Conservation (phyloP, 345 rosid species). For the Eutrema japonicum region DNA sequence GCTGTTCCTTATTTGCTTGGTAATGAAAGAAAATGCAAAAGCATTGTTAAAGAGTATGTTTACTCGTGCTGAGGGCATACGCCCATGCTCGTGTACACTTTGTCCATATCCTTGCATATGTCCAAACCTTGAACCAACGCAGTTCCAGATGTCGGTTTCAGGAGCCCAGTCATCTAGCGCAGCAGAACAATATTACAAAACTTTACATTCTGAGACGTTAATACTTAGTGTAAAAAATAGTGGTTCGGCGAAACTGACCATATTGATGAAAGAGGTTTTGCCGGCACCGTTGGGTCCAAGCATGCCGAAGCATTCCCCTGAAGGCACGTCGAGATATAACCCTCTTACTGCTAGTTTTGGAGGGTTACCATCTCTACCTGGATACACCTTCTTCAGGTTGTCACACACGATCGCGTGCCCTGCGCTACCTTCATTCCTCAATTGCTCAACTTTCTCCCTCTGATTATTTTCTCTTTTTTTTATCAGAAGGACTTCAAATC, state of each 20-base stretch:
- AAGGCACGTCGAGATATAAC: conserved; percentile 80
- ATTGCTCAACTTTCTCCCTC: conserved; percentile 78
- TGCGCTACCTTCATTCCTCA: conserved; percentile 57
- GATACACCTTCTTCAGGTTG: conserved; percentile 77
- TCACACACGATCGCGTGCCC: conserved; percentile 75
- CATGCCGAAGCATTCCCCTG: conserved; percentile 96
- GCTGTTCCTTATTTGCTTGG: background rate
- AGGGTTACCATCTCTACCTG: conserved; percentile 91
- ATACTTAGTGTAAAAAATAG: background rate
- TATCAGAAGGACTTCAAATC: conserved; percentile 6
- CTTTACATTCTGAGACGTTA: background rate
- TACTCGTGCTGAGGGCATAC: conserved; percentile 99
- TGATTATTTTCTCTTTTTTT: conserved; percentile 34
- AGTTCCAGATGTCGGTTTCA: conserved; percentile 77
- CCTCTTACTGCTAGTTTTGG: conserved; percentile 83
- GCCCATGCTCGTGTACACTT: conserved; percentile 85
- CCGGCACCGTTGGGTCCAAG: conserved; percentile 99
- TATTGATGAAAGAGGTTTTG: conserved; percentile 89
- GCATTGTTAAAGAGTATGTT: background rate
- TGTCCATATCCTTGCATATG: conserved; percentile 68
- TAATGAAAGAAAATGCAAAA: conserved; percentile 11
- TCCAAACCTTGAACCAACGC: conserved; percentile 82
- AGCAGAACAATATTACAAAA: conserved; percentile 20
- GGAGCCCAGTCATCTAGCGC: conserved; percentile 85
- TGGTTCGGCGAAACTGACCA: conserved; percentile 55